A percentile compares a stretch with the other conserved stretches of the same genome.
These are phyloP conservation scores for Pleomassaria siparia DNA, from an alignment of 2,329 filamentous ascomycete species.

Conservation along the genomic window DNA sequence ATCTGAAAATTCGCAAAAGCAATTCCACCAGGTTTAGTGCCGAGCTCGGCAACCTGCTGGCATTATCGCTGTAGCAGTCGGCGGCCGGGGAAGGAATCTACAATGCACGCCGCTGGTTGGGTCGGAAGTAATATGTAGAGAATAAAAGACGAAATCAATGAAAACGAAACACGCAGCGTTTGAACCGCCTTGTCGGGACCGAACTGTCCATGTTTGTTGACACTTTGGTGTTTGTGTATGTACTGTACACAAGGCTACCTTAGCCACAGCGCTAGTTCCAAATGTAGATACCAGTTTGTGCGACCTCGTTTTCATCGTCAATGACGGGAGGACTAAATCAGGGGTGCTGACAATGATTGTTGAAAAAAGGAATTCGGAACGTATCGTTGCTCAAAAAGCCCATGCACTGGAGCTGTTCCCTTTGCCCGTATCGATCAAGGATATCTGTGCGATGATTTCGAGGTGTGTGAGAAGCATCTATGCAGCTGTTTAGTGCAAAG, in stretches of 20 bases:
- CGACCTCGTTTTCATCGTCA: neutral
- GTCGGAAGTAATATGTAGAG: neutral
- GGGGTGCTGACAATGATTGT: too few species aligned
- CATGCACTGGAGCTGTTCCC: too few species aligned
- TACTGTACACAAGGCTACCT: neutral
- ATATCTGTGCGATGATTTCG: too few species aligned
- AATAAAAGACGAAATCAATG: neutral
- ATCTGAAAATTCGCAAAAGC: neutral
- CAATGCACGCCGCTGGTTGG: neutral
- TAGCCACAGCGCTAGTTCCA: neutral
- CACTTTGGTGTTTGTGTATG: slow-evolving; percentile 1
- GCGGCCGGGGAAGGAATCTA: neutral
- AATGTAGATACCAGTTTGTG: neutral
- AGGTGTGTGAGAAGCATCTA: too few species aligned
- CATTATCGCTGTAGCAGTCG: slow-evolving; percentile 11
- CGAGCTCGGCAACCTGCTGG: neutral
- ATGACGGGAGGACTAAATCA: neutral
- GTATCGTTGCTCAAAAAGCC: too few species aligned
- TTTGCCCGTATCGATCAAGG: too few species aligned
- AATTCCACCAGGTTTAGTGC: neutral
- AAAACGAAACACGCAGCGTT: neutral
- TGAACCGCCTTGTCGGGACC: neutral
- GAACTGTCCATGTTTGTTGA: neutral
- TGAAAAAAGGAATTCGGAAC: neutral
- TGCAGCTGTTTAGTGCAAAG: too few species aligned